phyloP scores from a whole-genome alignment of 176 grass and related monocot species.

The Triticum turgidum region DNA sequence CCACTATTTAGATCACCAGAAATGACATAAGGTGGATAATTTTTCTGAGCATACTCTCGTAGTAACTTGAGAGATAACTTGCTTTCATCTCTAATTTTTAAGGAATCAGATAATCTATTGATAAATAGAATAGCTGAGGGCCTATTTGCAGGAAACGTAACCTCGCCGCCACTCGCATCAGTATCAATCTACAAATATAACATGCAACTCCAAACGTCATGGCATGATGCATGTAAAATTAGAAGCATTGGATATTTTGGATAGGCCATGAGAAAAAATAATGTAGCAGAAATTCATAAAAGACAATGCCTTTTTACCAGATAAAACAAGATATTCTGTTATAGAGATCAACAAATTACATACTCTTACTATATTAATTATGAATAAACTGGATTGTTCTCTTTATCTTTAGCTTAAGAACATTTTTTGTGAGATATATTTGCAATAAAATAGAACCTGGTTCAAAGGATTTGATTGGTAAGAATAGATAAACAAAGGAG shows the following conservation, averaged over 20 bases:
- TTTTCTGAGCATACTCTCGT: slow-evolving; percentile 67
- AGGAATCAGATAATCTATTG: slow-evolving; percentile 70
- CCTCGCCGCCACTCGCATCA: slow-evolving; percentile 50
- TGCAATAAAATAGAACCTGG: slow-evolving; percentile 24
- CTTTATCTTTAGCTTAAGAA: slow-evolving; percentile 26
- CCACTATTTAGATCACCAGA: slow-evolving; percentile 18
- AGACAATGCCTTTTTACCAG: slow-evolving; percentile 23
- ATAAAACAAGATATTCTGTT: slow-evolving; percentile 15
- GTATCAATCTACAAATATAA: slow-evolving; percentile 59
- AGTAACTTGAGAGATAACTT: slow-evolving; percentile 68
- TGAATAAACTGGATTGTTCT: slow-evolving; percentile 9
- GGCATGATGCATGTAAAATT: slow-evolving; percentile 4
- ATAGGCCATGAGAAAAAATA: slow-evolving; percentile 25
- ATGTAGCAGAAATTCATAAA: neutral
- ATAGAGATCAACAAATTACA: slow-evolving; percentile 21
- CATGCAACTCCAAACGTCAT: slow-evolving; percentile 41
- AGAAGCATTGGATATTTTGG: neutral
- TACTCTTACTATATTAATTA: neutral
- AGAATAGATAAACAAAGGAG: neutral
- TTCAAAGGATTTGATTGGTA: neutral
- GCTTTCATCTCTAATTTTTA: slow-evolving; percentile 78
- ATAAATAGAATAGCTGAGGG: slow-evolving; percentile 85
- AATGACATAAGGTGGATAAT: slow-evolving; percentile 45
- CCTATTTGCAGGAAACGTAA: slow-evolving; percentile 67
- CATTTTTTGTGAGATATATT: slow-evolving; percentile 18